Percentiles rank a stretch among this genome's conserved stretches.
Evolutionary conservation across 805 yeast species (phyloP).

Genomic region (Kregervanrija delftensis): DNA sequence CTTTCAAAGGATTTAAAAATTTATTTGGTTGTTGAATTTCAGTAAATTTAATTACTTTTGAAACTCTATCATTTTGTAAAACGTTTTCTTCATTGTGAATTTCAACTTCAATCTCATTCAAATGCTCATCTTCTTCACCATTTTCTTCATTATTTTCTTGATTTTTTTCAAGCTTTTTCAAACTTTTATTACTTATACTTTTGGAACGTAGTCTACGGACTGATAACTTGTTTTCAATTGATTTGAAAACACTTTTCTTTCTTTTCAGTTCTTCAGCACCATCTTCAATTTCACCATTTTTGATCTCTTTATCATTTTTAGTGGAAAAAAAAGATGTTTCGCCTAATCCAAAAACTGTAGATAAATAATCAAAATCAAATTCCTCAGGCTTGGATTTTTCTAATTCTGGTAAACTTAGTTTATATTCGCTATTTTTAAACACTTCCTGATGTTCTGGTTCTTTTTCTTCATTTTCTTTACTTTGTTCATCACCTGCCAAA

Average conservation of each 20-base stretch:
- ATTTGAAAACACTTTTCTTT: too few species aligned
- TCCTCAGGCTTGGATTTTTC: constrained; percentile 2
- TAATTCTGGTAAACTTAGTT: too few species aligned
- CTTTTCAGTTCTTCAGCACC: background rate
- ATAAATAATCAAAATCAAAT: constrained; percentile 32
- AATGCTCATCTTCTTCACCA: constrained; percentile 7
- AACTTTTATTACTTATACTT: too few species aligned
- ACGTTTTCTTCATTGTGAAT: too few species aligned
- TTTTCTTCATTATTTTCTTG: constrained; percentile 3
- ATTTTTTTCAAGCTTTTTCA: background rate
- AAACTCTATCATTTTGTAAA: too few species aligned
- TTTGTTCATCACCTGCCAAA: too few species aligned
- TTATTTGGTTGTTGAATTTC: background rate
- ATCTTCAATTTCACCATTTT: background rate
- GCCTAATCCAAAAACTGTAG: constrained; percentile 32
- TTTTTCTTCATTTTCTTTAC: too few species aligned
- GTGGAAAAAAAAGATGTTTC: constrained; percentile 31
- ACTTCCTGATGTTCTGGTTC: too few species aligned
- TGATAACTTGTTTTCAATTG: too few species aligned
- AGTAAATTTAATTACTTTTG: too few species aligned
- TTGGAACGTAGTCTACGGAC: too few species aligned
- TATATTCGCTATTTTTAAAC: too few species aligned
- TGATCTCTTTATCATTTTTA: background rate
- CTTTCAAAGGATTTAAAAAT: background rate
- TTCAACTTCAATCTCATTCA: constrained; percentile 1